A percentile compares a stretch with the other conserved stretches of the same genome.
Conservation (phyloP, 2,329 filamentous ascomycete species). For the Penicillium occitanis region DNA sequence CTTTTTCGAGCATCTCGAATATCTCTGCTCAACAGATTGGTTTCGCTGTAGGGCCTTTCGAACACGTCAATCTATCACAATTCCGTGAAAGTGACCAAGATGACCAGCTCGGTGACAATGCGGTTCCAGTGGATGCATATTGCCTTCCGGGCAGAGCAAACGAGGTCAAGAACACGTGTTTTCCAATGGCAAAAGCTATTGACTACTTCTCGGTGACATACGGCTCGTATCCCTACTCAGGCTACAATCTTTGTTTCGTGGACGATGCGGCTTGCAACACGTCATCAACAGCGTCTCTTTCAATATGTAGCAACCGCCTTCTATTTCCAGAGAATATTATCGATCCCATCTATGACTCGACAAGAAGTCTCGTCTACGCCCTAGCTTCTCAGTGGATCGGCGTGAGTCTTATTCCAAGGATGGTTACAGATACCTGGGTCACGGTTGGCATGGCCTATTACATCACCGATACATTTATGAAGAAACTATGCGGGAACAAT, state of each 20-base stretch:
- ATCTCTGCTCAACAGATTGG: conserved; percentile 86
- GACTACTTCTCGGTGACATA: conserved; percentile 88
- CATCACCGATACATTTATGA: conserved; percentile 93
- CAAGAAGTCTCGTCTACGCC: conserved; percentile 75
- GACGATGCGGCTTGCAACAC: conserved; percentile 81
- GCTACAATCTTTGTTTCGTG: conserved; percentile 91
- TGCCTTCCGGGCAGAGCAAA: conserved; percentile 80
- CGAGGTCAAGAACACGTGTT: conserved; percentile 83
- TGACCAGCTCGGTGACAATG: conserved; percentile 82
- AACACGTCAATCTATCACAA: conserved; percentile 84
- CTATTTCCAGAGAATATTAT: conserved; percentile 83
- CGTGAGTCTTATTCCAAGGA: conserved; percentile 83
- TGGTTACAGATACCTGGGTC: conserved; percentile 80
- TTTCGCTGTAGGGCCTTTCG: conserved; percentile 91
- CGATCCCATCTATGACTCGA: conserved; percentile 79
- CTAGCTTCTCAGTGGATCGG: conserved; percentile 93
- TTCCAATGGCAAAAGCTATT: conserved; percentile 78
- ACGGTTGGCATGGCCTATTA: conserved; percentile 88
- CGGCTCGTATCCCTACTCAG: conserved; percentile 85
- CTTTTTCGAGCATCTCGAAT: conserved; percentile 73
- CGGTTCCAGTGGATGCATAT: conserved; percentile 85
- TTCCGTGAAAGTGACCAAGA: conserved; percentile 90
- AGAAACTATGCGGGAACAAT: conserved; percentile 87
- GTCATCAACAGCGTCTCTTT: conserved; percentile 74
- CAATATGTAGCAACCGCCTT: conserved; percentile 81